Conservation (phyloP, 2,329 filamentous ascomycete genomes). For the Tolypocladium tundrense region DNA sequence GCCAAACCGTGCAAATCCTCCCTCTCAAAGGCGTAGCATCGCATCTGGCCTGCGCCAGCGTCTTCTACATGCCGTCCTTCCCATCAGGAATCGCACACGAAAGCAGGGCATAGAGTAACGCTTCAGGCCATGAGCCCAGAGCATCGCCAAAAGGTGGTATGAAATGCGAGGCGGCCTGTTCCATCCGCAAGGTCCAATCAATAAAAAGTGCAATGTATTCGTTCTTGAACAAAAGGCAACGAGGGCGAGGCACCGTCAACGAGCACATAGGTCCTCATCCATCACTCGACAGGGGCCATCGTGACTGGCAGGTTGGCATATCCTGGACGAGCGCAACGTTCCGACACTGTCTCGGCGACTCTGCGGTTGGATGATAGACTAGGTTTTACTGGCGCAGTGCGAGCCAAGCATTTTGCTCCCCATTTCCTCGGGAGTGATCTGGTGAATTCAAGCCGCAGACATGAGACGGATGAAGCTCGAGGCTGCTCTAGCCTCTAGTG, state of each 20-base stretch:
- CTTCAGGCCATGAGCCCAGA: no score
- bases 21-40: neutral
- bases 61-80: neutral
- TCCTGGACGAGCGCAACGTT: neutral
- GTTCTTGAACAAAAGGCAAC: neutral
- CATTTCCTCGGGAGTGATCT: constrained; percentile 1
- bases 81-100: neutral
- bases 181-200: no score
- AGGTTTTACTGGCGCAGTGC: neutral
- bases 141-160: neutral
- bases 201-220: neutral
- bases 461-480: neutral
- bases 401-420: neutral
- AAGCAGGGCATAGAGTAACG: neutral
- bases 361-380: constrained; percentile 1
- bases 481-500: neutral
- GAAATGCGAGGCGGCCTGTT: neutral
- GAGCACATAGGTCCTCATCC: neutral
- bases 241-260: neutral
- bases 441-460: neutral
- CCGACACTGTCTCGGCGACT: constrained; percentile 10
- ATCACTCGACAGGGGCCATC: neutral
- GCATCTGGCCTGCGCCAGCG: neutral
- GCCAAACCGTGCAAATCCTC: no score
- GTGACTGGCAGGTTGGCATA: neutral